These are phyloP conservation scores for Phytophthora brassicae DNA, from an alignment of 352 stramenopile species.

Conservation along the genomic window DNA sequence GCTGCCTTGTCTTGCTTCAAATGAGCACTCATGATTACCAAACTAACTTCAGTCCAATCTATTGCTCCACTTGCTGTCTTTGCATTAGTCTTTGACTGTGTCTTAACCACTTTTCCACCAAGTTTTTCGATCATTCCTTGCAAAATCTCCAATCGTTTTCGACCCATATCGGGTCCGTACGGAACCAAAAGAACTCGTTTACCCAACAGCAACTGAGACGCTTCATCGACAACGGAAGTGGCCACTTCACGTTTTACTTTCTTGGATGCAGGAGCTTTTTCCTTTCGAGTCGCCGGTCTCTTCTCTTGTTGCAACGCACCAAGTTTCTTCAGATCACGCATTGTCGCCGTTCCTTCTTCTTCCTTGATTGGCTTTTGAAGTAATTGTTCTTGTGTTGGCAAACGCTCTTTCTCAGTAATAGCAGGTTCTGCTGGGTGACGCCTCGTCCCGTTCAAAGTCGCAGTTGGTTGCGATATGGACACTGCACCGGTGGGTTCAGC, in stretches of 20 bases:
- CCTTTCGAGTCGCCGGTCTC: conserved; percentile 17
- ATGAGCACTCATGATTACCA: conserved; percentile 49
- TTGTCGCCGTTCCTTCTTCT: conserved; percentile 5
- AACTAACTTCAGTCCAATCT: conserved; percentile 46
- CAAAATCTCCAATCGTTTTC: conserved; percentile 66
- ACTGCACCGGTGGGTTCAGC: neutral
- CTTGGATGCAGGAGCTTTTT: conserved; percentile 26
- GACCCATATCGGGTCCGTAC: conserved; percentile 62
- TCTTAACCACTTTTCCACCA: conserved; percentile 42
- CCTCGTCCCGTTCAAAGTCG: conserved; percentile 20
- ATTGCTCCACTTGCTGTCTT: conserved; percentile 15
- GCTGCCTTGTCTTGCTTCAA: conserved; percentile 40
- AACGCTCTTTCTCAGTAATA: conserved; percentile 28
- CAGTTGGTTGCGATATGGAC: neutral
- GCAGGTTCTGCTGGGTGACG: conserved; percentile 2
- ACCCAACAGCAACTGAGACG: conserved; percentile 31
- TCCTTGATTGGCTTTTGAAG: conserved; percentile 1
- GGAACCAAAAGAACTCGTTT: conserved; percentile 55
- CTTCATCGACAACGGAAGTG: conserved; percentile 1
- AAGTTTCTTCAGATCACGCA: conserved; percentile 33
- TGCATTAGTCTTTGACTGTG: conserved; percentile 1
- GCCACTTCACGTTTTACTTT: conserved; percentile 21
- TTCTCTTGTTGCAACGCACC: conserved; percentile 30
- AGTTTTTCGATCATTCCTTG: conserved; percentile 55
- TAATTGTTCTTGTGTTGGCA: conserved; percentile 7